A percentile compares a stretch with the other conserved stretches of the same genome.
phyloP scores from a whole-genome alignment of 2,329 filamentous ascomycete species.

The Cladosporium oxysporum region DNA sequence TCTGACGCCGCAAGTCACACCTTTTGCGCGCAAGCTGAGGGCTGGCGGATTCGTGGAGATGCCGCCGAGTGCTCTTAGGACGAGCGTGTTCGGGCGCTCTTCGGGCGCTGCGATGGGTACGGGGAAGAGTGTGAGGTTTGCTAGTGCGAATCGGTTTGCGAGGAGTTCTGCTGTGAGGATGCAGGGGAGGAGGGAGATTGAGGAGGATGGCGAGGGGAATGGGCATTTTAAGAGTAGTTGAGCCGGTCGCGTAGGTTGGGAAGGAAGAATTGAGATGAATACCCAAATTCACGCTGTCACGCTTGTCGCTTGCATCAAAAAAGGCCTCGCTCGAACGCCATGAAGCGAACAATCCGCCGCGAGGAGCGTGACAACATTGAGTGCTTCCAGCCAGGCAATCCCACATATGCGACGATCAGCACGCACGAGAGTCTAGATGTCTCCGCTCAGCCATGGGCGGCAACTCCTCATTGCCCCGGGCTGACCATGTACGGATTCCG shows the following conservation, averaged over 20 bases:
- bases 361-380: too few species aligned
- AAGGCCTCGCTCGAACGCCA: too few species aligned
- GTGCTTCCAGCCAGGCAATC: too few species aligned
- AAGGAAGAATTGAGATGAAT: too few species aligned
- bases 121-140: constrained; percentile 22
- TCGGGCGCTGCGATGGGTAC: background rate
- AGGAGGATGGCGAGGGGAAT: background rate
- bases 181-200: background rate
- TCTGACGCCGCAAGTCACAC: constrained; percentile 40
- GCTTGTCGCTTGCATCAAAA: too few species aligned
- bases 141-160: constrained; percentile 8
- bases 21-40: constrained; percentile 41
- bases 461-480: too few species aligned
- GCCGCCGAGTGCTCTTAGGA: constrained; percentile 15
- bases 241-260: background rate
- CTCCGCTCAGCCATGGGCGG: too few species aligned
- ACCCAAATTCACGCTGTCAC: too few species aligned
- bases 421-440: too few species aligned
- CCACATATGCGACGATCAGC: too few species aligned
- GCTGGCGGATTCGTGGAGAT: constrained; percentile 23
- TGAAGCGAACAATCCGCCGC: too few species aligned
- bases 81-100: constrained; percentile 5
- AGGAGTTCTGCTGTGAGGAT: constrained; percentile 2
- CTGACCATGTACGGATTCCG: too few species aligned
- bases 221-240: constrained; percentile 13